phyloP scores from a whole-genome alignment of 768 basidiomycete species.

The Termitomyces sp. region DNA sequence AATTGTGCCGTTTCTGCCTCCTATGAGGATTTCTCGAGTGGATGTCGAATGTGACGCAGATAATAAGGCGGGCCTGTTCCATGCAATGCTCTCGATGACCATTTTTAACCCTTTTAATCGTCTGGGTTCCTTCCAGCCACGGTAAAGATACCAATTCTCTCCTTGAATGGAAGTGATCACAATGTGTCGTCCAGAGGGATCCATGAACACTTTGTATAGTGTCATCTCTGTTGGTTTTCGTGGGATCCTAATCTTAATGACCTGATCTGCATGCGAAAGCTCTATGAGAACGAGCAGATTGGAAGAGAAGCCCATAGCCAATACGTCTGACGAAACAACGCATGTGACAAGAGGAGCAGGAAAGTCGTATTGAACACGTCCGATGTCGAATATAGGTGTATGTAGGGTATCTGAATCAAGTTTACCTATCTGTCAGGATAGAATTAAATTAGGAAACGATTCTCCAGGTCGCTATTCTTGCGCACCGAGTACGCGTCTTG shows the following conservation, averaged over 20 bases:
- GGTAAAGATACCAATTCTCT: slow-evolving; percentile 91
- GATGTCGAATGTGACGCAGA: slow-evolving; percentile 66
- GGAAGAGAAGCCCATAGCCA: slow-evolving; percentile 77
- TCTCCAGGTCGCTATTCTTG: background rate
- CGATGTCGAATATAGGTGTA: slow-evolving; percentile 76
- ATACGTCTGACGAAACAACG: slow-evolving; percentile 80
- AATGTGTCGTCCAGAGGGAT: slow-evolving; percentile 90
- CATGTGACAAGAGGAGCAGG: slow-evolving; percentile 81
- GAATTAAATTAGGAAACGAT: background rate
- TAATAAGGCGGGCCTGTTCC: slow-evolving; percentile 72
- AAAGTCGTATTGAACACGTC: slow-evolving; percentile 82
- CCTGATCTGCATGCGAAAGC: slow-evolving; percentile 80
- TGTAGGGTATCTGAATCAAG: slow-evolving; percentile 26
- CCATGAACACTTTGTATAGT: slow-evolving; percentile 82
- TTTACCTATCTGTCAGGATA: slow-evolving; percentile 17
- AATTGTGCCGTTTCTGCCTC: slow-evolving; percentile 77
- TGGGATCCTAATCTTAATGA: slow-evolving; percentile 73
- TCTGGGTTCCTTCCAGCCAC: slow-evolving; percentile 76
- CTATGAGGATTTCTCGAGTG: slow-evolving; percentile 82
- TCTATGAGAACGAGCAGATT: slow-evolving; percentile 86
- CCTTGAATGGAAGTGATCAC: slow-evolving; percentile 82
- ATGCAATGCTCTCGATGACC: slow-evolving; percentile 86
- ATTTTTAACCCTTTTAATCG: slow-evolving; percentile 78
- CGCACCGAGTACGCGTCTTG: slow-evolving; percentile 29
- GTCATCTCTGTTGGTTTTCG: slow-evolving; percentile 71